Percentiles rank a stretch among this genome's conserved stretches.
phyloP scores from a whole-genome alignment of 345 rosid genomes.

The Barbarea vulgaris region DNA sequence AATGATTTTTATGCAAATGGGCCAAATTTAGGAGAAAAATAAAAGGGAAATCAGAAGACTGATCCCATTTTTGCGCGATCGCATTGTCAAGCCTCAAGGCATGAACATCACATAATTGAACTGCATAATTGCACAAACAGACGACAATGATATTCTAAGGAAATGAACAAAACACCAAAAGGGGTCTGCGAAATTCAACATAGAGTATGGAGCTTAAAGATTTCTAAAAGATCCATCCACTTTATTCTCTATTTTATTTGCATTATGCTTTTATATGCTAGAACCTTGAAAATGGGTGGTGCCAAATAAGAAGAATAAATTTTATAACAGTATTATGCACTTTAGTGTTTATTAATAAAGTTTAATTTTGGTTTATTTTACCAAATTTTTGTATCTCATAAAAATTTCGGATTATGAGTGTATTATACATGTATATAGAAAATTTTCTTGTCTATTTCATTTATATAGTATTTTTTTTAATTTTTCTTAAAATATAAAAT shows the following conservation, averaged over 20 bases:
- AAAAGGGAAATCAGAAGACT: not conserved
- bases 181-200: not conserved
- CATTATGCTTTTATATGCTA: not conserved
- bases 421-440: not conserved
- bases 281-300: not conserved
- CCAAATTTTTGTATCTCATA: not conserved
- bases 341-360: not conserved
- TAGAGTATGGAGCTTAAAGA: not conserved
- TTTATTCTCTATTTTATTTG: not conserved
- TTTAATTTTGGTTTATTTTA: not conserved
- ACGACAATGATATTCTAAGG: not conserved
- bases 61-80: not conserved
- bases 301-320: conserved; percentile 4
- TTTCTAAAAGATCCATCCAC: not conserved
- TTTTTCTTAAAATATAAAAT: not conserved
- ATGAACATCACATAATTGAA: not conserved
- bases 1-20: not conserved
- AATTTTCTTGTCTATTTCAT: not conserved
- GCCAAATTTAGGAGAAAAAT: not conserved
- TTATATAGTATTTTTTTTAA: not conserved
- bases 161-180: not conserved
- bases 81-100: not conserved
- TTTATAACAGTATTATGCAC: not conserved
- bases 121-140: not conserved
- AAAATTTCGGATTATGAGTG: not conserved